Base-by-base conservation (phyloP, 2,329 filamentous ascomycete species). In the Aureobasidium sp. region DNA sequence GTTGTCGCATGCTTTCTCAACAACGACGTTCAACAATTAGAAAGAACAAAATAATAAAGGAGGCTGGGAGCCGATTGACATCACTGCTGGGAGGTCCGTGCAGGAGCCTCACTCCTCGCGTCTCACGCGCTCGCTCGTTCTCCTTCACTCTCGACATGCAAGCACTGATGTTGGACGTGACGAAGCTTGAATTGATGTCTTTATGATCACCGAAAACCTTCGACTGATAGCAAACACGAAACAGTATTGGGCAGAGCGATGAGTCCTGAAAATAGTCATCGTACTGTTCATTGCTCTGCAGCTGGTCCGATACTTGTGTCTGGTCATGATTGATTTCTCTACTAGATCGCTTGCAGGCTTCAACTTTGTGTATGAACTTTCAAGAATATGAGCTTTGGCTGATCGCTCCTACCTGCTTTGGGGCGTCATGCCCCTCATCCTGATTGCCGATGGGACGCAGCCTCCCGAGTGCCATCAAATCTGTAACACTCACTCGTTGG, bases 381-480 rank as follows among this genome's bases (percentile, higher is more conserved):
- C 27, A 27, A 48, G 27, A 29, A 5, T n/a, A 30, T 9, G 27
- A 3, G 45, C 27, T 48, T n/a, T 3, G 27, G 5, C 9, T 16
- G 7, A 16, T 54, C 27, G 50, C 36, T 54, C 36, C 50, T 54
- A 27, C 50, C 50, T 54, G 50, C 37, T 16, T 21, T 6, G 8
- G 14, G 42, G 10, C 27, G 10, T 34, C 29, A 57, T 36, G 27
- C 32, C 39, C 53, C 39, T 34, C 42, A n/a, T 47, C 25, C 21
- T 58, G 54, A 37, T 58, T 47, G 54, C 32, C 41, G 21, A 10
- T 30, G 16, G 42, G 27, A 58, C 32, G 54, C 34, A 48, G 54
- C 54, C 39, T 58, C 54, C 54, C 54, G 54, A 58, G 13, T 39
- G 34, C 42, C 42, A 47, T 58, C 42, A 30, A 39, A 30, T 48